Evolutionary conservation across 1,284 basidiomycete genomes (phyloP), one percentile per base, ranked within the genome.

Genomic region (Ustilago loliicola): DNA sequence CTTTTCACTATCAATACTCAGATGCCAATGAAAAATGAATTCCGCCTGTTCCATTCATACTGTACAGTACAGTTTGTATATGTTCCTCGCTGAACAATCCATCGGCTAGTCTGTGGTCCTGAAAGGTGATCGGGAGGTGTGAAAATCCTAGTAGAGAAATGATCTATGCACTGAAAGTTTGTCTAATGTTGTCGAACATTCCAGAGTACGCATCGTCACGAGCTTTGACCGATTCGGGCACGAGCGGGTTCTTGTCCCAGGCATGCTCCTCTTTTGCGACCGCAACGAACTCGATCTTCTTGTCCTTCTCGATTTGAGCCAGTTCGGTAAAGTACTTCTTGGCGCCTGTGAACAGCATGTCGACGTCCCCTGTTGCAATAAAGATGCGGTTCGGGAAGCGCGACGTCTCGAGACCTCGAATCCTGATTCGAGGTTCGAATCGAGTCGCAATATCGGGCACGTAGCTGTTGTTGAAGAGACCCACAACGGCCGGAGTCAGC

Each of bases 211-310:
- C 56, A 11, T 68, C 53, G 50, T 76, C 73, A 36, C 73, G 60
- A 1, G 73, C 55, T 17, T 61, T 19, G 36, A 76, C 56, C 15
- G 67, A 71, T 36, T 76, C 73, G 10, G 67, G 64, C 27, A 54
- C 56, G n/a, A 65, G 48, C 7, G 67, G 65, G 10, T 52, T 57
- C 72, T 85, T 83, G 66, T 85, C 83, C 60, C 81, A 85, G 1
- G 63, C 82, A 32, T 85, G 83, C 13, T 80, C 82, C 25, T 81
- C 82, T 25, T 62, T 56, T 9, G 61, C 55, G 19, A 83, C 69
- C 5, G 57, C 36, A 30, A 77, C 23, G 25, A 84, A 80, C 7
- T 52, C 68, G 29, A 75, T 48, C 45, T 70, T 66, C 27, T 56
- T 65, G 34, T 40, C 68, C 76, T 61, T 76, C 34, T 72, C 56